Conservation (phyloP, 805 yeast genomes). For the Saccharomycopsis fermentans region DNA sequence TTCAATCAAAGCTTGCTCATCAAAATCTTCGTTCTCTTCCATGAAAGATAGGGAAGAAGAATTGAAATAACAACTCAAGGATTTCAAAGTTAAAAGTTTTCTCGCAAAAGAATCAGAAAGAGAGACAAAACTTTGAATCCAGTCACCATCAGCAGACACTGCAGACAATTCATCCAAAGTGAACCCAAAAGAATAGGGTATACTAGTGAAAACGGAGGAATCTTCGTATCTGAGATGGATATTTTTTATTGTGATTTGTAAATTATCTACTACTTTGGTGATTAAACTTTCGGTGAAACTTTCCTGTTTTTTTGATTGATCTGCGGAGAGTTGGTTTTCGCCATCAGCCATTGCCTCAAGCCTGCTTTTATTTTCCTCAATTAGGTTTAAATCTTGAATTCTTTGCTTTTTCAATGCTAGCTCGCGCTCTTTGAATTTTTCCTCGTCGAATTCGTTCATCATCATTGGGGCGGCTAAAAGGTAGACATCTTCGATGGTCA, state of each 20-base stretch:
- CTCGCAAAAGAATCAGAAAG: conserved; percentile 57
- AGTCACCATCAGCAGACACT: conserved; percentile 72
- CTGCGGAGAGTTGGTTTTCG: conserved; percentile 18
- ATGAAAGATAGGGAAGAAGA: conserved; percentile 47
- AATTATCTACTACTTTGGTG: conserved; percentile 84
- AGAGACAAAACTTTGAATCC: conserved; percentile 81
- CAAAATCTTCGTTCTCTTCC: conserved; percentile 30
- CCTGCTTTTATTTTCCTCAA: conserved; percentile 33
- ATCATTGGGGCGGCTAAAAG: conserved; percentile 70
- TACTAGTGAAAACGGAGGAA: conserved; percentile 52
- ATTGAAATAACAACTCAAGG: conserved; percentile 77
- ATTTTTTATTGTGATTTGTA: conserved; percentile 82
- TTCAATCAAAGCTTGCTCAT: conserved; percentile 34
- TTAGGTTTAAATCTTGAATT: conserved; percentile 52
- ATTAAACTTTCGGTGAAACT: conserved; percentile 78
- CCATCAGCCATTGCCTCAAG: conserved; percentile 20
- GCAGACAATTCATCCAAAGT: conserved; percentile 84
- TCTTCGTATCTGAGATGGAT: conserved; percentile 93
- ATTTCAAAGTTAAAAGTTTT: conserved; percentile 65
- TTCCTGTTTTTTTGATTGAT: conserved; percentile 42
- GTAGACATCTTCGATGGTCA: conserved; percentile 78
- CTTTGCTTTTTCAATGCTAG: conserved; percentile 57
- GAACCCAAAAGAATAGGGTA: conserved; percentile 74
- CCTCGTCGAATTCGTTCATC: conserved; percentile 48
- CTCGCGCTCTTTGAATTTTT: conserved; percentile 48